Conservation (phyloP, 2,329 filamentous ascomycete genomes). For the Trichothecium sympodiale region DNA sequence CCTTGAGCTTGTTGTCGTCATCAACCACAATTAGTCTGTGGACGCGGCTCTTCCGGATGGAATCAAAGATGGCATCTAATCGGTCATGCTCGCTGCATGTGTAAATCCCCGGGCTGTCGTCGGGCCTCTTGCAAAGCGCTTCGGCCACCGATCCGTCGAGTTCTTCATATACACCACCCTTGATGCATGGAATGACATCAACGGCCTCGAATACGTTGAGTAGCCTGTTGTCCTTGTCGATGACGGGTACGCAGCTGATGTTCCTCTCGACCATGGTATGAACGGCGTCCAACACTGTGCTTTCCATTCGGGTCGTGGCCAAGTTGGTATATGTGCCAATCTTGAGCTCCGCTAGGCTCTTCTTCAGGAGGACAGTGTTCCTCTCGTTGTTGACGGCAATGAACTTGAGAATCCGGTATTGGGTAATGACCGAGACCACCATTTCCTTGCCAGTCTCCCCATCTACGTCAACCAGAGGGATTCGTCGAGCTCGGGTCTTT, state of each 20-base stretch:
- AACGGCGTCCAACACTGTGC: conserved; percentile 86
- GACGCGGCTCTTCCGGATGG: conserved; percentile 86
- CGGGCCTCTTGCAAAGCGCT: conserved; percentile 72
- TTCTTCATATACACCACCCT: conserved; percentile 86
- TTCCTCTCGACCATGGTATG: conserved; percentile 85
- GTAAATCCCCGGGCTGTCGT: conserved; percentile 93
- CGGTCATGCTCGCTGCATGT: conserved; percentile 88
- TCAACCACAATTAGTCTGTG: conserved; percentile 91
- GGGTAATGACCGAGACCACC: conserved; percentile 93
- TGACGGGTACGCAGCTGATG: conserved; percentile 88
- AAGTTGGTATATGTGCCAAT: conserved; percentile 78
- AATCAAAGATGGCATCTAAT: conserved; percentile 92
- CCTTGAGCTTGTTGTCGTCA: conserved; percentile 74
- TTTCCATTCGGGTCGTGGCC: conserved; percentile 77
- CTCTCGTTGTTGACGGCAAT: conserved; percentile 85
- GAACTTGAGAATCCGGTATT: conserved; percentile 97
- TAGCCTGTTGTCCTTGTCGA: conserved; percentile 66
- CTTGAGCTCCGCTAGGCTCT: conserved; percentile 71
- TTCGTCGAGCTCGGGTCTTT: conserved; percentile 81
- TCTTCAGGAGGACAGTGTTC: conserved; percentile 80
- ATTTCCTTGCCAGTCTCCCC: conserved; percentile 88
- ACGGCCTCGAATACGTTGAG: conserved; percentile 97
- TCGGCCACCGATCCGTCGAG: conserved; percentile 79
- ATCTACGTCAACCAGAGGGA: conserved; percentile 86
- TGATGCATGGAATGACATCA: conserved; percentile 92